Base-by-base conservation (phyloP, 2,329 filamentous ascomycete species). In the Aotearoamyces nothofagi region DNA sequence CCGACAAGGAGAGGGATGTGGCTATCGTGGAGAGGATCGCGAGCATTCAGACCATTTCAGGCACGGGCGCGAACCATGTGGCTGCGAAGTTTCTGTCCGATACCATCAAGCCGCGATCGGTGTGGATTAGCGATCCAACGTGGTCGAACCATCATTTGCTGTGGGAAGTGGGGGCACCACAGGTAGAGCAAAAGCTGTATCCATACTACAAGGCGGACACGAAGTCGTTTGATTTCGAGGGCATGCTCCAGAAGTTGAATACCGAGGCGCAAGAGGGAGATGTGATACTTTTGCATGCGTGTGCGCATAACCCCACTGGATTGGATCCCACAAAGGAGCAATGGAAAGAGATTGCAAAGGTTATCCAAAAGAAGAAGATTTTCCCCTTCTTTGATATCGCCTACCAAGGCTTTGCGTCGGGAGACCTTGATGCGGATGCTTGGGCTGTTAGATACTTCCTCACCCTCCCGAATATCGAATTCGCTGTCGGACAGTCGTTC, bases 401-500 rank as follows among this genome's bases (percentile, higher is more conserved):
- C 4, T 53, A 53, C 22, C 23, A 37, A 6, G 49, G 49, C 3
- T 49, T 52, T 36, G 44, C 40, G 27, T 45, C 46, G 7, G 49
- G 49, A 5, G 35, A 31, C 11, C 31, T 48, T 7, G 45, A 49
- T 31, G 36, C 42, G 22, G 49, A 52, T 36, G 43, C 45, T 12
- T 51, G 42, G 39, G 39, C 46, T 1, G 42, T 52, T 17, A 40
- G 43, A 7, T 33, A 46, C 29, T 51, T 51, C 22, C 39, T 51
- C 10, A 45, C 51, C 9, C 46, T 49, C 15, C 38, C 53, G 5
- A 41, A 42, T 2, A 43, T 60, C 32, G 67, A 73, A 46, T 56
- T 66, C 4, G 61, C 63, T 29, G 52, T 74, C 3, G 66, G 65
- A 27, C 57, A 70, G 44, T 74, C 69, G 0, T 74, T 73, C 39